phyloP scores from a whole-genome alignment of 257 asterid genomes.

The Orobanche coerulescens region DNA sequence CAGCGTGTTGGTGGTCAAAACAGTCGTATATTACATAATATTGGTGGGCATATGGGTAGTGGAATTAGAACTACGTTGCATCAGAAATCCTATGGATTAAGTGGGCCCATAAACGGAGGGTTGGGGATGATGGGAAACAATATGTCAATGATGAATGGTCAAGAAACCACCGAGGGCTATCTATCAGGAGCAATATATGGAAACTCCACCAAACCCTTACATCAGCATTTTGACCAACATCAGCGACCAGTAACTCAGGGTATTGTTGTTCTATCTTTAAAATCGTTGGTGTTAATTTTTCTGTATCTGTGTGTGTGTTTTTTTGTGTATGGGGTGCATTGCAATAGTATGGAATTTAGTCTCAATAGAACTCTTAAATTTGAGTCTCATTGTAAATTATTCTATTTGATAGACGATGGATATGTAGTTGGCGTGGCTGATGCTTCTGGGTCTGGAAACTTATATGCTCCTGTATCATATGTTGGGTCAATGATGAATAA shows the following conservation, averaged over 20 bases:
- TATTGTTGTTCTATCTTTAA: slow-evolving; percentile 26
- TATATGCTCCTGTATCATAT: slow-evolving; percentile 48
- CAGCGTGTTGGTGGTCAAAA: slow-evolving; percentile 68
- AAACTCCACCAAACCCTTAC: slow-evolving; percentile 54
- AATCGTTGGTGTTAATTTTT: background rate
- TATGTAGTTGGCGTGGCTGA: slow-evolving; percentile 49
- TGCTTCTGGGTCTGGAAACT: slow-evolving; percentile 59
- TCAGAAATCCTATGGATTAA: slow-evolving; percentile 59
- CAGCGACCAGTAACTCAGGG: slow-evolving; percentile 56
- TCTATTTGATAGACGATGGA: slow-evolving; percentile 61
- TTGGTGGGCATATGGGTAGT: slow-evolving; percentile 74
- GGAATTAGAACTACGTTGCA: slow-evolving; percentile 74
- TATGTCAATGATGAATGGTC: slow-evolving; percentile 48
- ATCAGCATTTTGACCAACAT: slow-evolving; percentile 56
- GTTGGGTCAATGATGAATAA: slow-evolving; percentile 40
- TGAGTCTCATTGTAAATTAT: slow-evolving; percentile 26
- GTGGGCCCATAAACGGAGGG: slow-evolving; percentile 57
- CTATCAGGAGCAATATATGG: slow-evolving; percentile 42
- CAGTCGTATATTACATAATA: slow-evolving; percentile 67
- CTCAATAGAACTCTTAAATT: slow-evolving; percentile 5
- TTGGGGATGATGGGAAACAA: slow-evolving; percentile 57
- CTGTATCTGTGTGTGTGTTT: slow-evolving; percentile 5
- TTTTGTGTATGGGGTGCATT: background rate
- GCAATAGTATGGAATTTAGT: background rate
- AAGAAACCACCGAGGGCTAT: slow-evolving; percentile 59